These are phyloP conservation scores for Breviolum minutum DNA, from an alignment of 73 alveolate genomes.

Conservation along the genomic window DNA sequence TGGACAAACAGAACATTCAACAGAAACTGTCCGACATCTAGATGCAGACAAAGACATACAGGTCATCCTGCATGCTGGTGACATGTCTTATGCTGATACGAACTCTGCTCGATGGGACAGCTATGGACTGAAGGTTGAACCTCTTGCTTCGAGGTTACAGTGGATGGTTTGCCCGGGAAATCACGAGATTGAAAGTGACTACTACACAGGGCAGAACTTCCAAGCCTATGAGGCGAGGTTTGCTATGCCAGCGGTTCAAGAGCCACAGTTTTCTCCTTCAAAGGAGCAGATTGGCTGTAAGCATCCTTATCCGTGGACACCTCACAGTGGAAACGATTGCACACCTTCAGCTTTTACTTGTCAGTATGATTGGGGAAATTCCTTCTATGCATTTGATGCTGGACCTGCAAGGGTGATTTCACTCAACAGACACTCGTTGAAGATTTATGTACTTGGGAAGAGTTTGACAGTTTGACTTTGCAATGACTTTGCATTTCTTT, in stretches of 20 bases:
- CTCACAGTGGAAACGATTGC: constrained; percentile 52
- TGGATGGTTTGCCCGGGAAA: constrained; percentile 78
- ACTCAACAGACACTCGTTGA: constrained; percentile 39
- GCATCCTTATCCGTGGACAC: constrained; percentile 11
- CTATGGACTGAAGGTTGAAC: constrained; percentile 58
- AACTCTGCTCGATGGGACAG: constrained; percentile 51
- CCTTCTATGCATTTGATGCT: constrained; percentile 73
- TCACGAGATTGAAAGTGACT: constrained; percentile 57
- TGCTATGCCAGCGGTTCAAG: constrained; percentile 70
- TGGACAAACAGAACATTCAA: constrained; percentile 56
- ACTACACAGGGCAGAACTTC: constrained; percentile 51
- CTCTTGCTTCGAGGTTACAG: constrained; percentile 57
- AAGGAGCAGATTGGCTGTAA: constrained; percentile 50
- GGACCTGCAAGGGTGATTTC: constrained; percentile 81
- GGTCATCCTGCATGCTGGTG: constrained; percentile 61
- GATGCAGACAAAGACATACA: constrained; percentile 55
- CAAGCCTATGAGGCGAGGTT: constrained; percentile 51
- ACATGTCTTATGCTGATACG: constrained; percentile 84
- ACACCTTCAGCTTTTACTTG: constrained; percentile 60
- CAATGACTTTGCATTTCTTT: too few species aligned
- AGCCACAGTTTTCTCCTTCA: constrained; percentile 28
- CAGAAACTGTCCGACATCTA: constrained; percentile 59
- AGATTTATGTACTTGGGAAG: background rate
- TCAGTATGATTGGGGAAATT: constrained; percentile 69
- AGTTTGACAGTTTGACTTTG: too few species aligned